phyloP scores from a whole-genome alignment of 2,329 filamentous ascomycete species.

The Malbranchea zuffiana region DNA sequence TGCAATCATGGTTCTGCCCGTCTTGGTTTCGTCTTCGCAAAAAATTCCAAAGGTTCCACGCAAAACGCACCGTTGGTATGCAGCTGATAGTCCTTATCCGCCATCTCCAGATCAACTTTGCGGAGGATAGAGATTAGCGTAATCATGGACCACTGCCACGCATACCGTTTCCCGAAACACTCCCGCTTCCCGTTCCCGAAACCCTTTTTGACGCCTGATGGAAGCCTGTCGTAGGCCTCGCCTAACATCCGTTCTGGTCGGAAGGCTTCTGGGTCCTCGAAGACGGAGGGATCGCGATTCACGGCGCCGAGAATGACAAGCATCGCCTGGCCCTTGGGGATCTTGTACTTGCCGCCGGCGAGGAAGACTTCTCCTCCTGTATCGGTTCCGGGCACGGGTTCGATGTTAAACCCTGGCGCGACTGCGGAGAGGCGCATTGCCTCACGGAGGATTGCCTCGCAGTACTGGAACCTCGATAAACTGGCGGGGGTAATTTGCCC shows the following conservation, averaged over 20 bases:
- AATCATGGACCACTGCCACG: conserved; percentile 60
- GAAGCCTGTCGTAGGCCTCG: conserved; percentile 55
- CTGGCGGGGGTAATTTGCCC: conserved; percentile 45
- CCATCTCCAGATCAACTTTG: conserved; percentile 56
- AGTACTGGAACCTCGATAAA: conserved; percentile 53
- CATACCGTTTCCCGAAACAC: conserved; percentile 63
- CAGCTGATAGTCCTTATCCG: conserved; percentile 41
- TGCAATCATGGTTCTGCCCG: too few species aligned
- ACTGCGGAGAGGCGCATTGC: conserved; percentile 53
- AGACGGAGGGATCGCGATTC: conserved; percentile 55
- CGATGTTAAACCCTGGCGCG: conserved; percentile 47
- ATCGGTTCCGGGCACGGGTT: conserved; percentile 40
- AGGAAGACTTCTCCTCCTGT: conserved; percentile 34
- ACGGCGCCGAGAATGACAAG: conserved; percentile 44
- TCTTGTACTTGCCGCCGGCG: conserved; percentile 51
- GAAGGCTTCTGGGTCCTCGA: conserved; percentile 54
- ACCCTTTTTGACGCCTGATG: conserved; percentile 54
- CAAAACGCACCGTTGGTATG: conserved; percentile 45
- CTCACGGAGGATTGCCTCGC: conserved; percentile 56
- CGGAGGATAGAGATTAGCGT: conserved; percentile 54
- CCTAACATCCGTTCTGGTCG: conserved; percentile 62
- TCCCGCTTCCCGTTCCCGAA: conserved; percentile 62
- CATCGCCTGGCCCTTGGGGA: conserved; percentile 45
- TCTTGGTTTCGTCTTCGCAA: conserved; percentile 36
- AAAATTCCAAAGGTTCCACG: conserved; percentile 39